Evolutionary conservation across 1,284 basidiomycete species (phyloP).

Genomic region (Marasmius oreades): DNA sequence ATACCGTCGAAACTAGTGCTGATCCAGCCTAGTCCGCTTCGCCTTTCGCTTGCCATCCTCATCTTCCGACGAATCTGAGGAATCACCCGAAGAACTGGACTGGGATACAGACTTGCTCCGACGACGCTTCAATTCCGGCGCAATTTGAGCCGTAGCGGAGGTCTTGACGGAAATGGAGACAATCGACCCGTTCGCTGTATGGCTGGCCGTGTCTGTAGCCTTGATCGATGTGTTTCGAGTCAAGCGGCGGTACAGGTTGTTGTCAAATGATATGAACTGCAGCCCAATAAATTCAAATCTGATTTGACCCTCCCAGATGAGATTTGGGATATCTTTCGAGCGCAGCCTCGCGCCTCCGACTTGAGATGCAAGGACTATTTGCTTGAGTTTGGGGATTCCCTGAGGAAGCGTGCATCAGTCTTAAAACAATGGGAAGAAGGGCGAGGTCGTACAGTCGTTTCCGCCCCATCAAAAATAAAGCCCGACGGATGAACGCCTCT

Average conservation of each 20-base stretch:
- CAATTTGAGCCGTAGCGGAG: background rate
- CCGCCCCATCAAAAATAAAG: background rate
- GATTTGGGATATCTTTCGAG: background rate
- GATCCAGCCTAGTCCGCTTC: no score
- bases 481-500: background rate
- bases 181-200: background rate
- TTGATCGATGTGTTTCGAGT: background rate
- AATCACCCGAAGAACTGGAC: no score
- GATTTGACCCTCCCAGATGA: background rate
- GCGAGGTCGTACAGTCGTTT: background rate
- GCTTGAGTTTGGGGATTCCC: background rate
- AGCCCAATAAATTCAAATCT: background rate
- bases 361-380: background rate
- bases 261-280: background rate
- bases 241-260: background rate
- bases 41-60: no score
- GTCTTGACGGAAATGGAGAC: background rate
- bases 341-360: background rate
- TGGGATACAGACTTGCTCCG: no score
- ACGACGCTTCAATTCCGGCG: no score
- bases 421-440: background rate
- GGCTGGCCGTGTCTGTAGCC: background rate
- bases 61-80: no score
- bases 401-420: background rate
- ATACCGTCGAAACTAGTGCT: no score